Evolutionary conservation across 768 basidiomycete genomes (phyloP), one percentile per base, ranked within the genome.

Genomic region (Paxillus rubicundulus): DNA sequence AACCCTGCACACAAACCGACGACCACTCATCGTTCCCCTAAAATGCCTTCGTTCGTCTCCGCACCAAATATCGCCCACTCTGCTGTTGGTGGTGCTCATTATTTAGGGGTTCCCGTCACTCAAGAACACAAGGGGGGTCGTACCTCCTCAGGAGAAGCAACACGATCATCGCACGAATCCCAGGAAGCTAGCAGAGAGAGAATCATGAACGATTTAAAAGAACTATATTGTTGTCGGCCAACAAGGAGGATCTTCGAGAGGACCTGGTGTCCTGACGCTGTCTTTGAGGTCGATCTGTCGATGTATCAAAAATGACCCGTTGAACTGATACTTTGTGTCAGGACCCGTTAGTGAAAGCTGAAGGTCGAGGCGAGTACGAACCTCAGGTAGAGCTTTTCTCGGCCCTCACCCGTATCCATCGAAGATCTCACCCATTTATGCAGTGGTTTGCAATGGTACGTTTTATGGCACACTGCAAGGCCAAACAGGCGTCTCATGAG

Each of bases 21-120:
- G 7, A 64, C 72, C 36, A 81, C 71, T 9, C 77, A 76, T 62
- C 81, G 83, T 55, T 69, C 73, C 3, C 69, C 70, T 12, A 62
- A 74, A 18, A 49, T 82, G 6, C 73, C 75, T 12, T 62, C 63
- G 49, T 64, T 72, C 16, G 57, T 84, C 1, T 82, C 80, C 1
- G 78, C 80, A 0, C 70, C 79, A 17, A 74, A 77, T 2, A 66
- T 85, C 9, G 71, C 28, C 33, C 76, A 79, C 56, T 82, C 82
- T 0, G 79, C 82, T 4, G 81, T 81, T 1, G 77, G 82, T 38
- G 84, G 76, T 14, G 82, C 84, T 0, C 84, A 86, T 58, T 87
- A 85, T 59, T 78, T 81, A 5, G 83, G 84, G 5, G 72, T 70
- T 18, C 70, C 69, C 47, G 49, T 62, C 1, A 45, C 16, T 7